A percentile compares a stretch with the other conserved stretches of the same genome.
These are phyloP conservation scores for Talaromyces sp. DNA, from an alignment of 2,329 filamentous ascomycete species.

Conservation along the genomic window DNA sequence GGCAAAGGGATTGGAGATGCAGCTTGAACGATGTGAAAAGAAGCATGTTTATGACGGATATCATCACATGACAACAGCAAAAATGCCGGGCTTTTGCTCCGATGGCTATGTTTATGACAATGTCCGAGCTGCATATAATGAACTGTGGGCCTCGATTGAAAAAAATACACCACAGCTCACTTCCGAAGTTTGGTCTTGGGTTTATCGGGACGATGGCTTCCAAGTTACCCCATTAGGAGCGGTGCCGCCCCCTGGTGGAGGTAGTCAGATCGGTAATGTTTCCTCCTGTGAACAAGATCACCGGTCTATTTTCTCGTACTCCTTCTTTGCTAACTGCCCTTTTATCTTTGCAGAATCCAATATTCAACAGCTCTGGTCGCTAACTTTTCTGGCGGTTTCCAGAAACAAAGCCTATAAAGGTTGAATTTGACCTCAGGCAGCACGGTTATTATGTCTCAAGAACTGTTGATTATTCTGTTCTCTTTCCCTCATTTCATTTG, in stretches of 20 bases:
- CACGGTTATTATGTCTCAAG: no score
- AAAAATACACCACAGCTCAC: conserved; percentile 56
- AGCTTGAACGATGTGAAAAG: conserved; percentile 56
- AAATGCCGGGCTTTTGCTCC: conserved; percentile 54
- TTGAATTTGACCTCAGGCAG: no score
- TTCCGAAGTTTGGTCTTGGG: conserved; percentile 67
- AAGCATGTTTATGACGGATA: conserved; percentile 5
- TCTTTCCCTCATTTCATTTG: no score
- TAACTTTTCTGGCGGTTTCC: conserved; percentile 17
- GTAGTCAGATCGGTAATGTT: conserved; percentile 41
- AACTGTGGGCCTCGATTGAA: conserved; percentile 64
- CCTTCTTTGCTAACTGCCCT: not conserved
- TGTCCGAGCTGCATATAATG: conserved; percentile 58
- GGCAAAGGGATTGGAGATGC: conserved; percentile 61
- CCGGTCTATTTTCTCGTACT: no score
- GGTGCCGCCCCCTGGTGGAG: conserved; percentile 50
- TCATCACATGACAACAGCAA: conserved; percentile 4
- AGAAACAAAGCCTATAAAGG: conserved; percentile 15
- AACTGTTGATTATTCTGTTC: no score
- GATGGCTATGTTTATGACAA: conserved; percentile 49
- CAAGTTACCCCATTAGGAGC: conserved; percentile 55
- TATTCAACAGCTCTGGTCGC: conserved; percentile 22
- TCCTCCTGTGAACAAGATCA: no score
- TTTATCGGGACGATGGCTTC: conserved; percentile 53
- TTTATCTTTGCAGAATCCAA: conserved; percentile 15